Base-by-base conservation (phyloP, 1,284 basidiomycete species). In the Trichosporon sp. region DNA sequence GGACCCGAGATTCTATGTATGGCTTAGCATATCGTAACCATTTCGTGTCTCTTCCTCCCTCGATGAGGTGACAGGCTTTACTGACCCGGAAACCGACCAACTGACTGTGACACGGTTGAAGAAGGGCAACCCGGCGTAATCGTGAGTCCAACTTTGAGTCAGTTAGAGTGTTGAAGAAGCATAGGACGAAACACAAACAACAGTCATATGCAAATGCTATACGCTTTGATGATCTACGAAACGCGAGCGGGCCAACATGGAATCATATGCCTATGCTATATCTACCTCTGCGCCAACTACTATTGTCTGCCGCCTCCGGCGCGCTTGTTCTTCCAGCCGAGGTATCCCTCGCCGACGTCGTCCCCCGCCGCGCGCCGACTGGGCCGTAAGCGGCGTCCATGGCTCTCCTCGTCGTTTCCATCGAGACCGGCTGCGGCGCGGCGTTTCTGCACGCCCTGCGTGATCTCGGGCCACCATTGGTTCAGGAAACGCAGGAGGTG, bases 391-490 rank as follows among this genome's bases (percentile, higher is more conserved):
- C 71, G 79, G 32, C 68, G 56, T 11, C 19, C 61, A 0, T 38
- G 54, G 31, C 66, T 48, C 11, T 72, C 56, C 11, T 74, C 69
- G 1, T 70, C 65, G 2, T 14, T 73, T 16, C 48, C 32, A 69
- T 75, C 81, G 65, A 83, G 67, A 7, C 80, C 80, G 0, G 71
- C 68, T 7, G 73, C 70, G 12, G 76, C 43, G 10, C 80, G 71
- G 26, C 83, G 76, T 38, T 75, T 74, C 7, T 65, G 70, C 83
- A 96, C 90, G 8, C 95, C 94, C 21, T 89, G 90, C 40, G 90
- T 89, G 72, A 98, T 90, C 79, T 96, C 93, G 54, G 87, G 86
- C 88, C 90, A 91, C 93, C 95, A 97, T 81, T 91, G 92, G 32
- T 87, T 88, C 74, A 98, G 85, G 1, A 88, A 84, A 70, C 90